Conservation (phyloP, 305 asterid genomes). For the Fraxinus angustifolia region DNA sequence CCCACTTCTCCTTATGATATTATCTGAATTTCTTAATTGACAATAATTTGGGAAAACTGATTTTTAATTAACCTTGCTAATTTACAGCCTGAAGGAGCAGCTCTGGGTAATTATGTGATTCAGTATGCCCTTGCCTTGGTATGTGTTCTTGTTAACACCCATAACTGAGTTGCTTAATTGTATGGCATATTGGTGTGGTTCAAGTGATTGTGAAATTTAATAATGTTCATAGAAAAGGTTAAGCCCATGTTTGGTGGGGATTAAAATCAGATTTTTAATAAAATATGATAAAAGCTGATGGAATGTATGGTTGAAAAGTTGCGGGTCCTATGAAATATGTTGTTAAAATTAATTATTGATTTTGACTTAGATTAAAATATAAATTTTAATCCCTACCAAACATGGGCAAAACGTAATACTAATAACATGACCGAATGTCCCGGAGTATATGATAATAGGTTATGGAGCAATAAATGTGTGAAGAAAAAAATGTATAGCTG, state of each 20-base stretch:
- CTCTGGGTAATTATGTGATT: slow-evolving; percentile 66
- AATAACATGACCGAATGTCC: slow-evolving; percentile 3
- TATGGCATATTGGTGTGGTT: not conserved
- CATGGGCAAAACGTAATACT: not conserved
- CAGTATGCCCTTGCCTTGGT: slow-evolving; percentile 97
- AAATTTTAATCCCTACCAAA: not conserved
- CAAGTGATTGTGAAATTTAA: not conserved
- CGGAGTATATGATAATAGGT: not conserved
- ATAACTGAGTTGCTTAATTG: slow-evolving; percentile 4
- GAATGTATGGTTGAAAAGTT: not conserved
- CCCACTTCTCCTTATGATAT: not conserved
- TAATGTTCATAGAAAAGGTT: slow-evolving; percentile 8
- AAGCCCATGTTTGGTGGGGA: not conserved
- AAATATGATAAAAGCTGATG: not conserved
- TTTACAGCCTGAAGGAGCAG: slow-evolving; percentile 98
- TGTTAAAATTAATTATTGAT: not conserved
- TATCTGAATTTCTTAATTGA: not conserved
- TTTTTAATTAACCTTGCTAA: slow-evolving; percentile 7
- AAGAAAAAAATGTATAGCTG: not conserved
- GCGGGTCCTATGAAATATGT: not conserved
- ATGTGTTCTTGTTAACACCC: slow-evolving; percentile 19
- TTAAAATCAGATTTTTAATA: not conserved
- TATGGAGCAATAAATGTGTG: not conserved
- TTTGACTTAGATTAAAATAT: too few species aligned
- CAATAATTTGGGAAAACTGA: slow-evolving; percentile 4